These are phyloP conservation scores for Plectosphaerella sp. DNA, from an alignment of 2,329 filamentous ascomycete species.

Conservation along the genomic window DNA sequence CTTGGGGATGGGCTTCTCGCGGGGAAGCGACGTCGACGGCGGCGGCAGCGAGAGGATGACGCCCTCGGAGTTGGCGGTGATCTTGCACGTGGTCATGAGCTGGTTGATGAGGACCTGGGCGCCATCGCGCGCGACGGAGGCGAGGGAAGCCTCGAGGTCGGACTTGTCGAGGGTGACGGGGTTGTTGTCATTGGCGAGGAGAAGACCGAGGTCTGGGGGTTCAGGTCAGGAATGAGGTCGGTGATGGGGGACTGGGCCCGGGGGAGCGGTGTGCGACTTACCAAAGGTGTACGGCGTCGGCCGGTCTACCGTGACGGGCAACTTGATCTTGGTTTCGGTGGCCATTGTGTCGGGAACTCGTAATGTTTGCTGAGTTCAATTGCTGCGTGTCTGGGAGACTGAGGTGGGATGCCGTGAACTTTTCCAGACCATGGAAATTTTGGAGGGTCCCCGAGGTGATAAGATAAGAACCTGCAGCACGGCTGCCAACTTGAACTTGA, in stretches of 20 bases:
- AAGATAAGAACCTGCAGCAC: not conserved
- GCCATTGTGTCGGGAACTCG: slow-evolving; percentile 23
- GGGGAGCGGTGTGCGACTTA: not conserved
- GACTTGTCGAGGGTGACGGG: slow-evolving; percentile 57
- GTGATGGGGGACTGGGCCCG: too few species aligned
- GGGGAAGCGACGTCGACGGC: slow-evolving; percentile 67
- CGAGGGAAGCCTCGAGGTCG: slow-evolving; percentile 63
- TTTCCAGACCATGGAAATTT: slow-evolving; percentile 13
- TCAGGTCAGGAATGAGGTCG: not conserved
- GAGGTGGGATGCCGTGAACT: slow-evolving; percentile 9
- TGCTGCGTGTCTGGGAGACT: not conserved
- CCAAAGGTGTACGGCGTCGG: slow-evolving; percentile 82
- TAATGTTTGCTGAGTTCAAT: slow-evolving; percentile 6
- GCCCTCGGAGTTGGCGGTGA: slow-evolving; percentile 63
- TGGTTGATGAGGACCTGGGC: slow-evolving; percentile 93
- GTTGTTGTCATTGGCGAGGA: slow-evolving; percentile 84
- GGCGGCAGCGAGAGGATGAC: slow-evolving; percentile 77
- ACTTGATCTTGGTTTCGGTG: slow-evolving; percentile 37
- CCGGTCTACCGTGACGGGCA: slow-evolving; percentile 67
- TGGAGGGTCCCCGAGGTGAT: slow-evolving; percentile 5
- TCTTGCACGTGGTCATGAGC: slow-evolving; percentile 81
- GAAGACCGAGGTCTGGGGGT: slow-evolving; percentile 67
- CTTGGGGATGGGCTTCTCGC: slow-evolving; percentile 86
- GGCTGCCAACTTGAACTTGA: too few species aligned
- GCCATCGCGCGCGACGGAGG: slow-evolving; percentile 76